Base-by-base conservation (phyloP, 1,284 basidiomycete species). In the Microstroma glucosiphilum region DNA sequence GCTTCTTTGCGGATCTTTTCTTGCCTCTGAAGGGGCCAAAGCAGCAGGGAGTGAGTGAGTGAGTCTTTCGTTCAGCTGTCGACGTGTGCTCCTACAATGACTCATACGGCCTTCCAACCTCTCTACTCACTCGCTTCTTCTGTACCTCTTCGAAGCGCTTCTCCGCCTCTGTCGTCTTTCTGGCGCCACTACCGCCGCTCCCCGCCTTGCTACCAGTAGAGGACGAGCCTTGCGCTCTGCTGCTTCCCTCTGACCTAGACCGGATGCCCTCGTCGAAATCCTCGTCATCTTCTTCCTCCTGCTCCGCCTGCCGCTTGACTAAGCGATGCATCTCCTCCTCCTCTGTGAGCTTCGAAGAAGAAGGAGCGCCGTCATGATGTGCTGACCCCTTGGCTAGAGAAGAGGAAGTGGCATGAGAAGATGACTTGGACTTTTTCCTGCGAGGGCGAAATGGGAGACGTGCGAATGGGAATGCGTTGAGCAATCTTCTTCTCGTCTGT, bases 111-210 rank as follows among this genome's bases (percentile, higher is more conserved):
- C 30, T 37, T 9, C 9, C 9, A 37, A 6, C 4, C 13, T 12
- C 43, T 19, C 51, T 43, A 82, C 91, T 75, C 79, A 94, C 92
- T 78, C 92, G 83, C 76, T 86, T 86, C 74, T 85, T 85, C 82
- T 92, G 89, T 12, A 85, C 85, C 81, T 93, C 89, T 79, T 93
- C 90, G 68, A 93, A 96, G 60, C 89, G 84, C 76, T 84, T 85
- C 83, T 96, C 91, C 0, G 93, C 91, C 40, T 92, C 90, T 0
- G 92, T 97, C 83, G 67, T 69, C 88, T 89, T 71, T 82, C 51
- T 37, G 30, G 30, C 30, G 9, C 30, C 30, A 37, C 30, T 54
- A 17, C 84, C 46, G 81, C 82, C 64, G 81, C 81, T 84, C 66
- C 79, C 79, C 42, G 26, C 21, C 7, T 25, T 54, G 13, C 43